Base-by-base conservation (phyloP, 495 filamentous ascomycete genomes). In the Lasiosphaeria ovina region DNA sequence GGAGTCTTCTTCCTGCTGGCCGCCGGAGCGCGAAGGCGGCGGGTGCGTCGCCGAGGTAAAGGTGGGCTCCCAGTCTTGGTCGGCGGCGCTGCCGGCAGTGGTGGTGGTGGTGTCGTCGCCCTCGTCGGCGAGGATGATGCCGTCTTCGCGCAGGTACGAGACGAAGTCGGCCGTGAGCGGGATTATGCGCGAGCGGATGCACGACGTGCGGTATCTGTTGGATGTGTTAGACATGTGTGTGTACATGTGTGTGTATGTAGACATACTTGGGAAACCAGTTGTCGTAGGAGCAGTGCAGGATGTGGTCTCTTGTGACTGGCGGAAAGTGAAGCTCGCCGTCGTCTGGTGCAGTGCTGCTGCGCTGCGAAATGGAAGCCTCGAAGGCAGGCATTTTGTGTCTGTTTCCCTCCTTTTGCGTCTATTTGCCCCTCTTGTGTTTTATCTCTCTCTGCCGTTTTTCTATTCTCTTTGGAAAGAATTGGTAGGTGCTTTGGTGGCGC, bases 271-370 rank as follows among this genome's bases (percentile, higher is more conserved):
- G 81, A 65, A 96, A 89, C 94, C 94, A 98, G 60, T 81, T 83
- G 73, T 96, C 89, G 72, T 92, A 97, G 42, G 94, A 94, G 76
- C 94, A 98, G 72, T 97, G 85, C 40, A 96, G 74, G 65, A 98
- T 95, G 67, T 98, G 94, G 33, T 87, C 83, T 65, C 86, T 85
- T 5, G 86, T 89, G 48, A 97, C 81, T 3, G 91, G 91, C 12
- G 89, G 88, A 66, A 98, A 98, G 42, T 84, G 89, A 34, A 90
- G 82, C n/a, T 66, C 61, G 32, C 36, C 54, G 6, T 53, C 61
- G 11, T 55, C 34, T 33, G 24, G 11, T 45, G 51, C 51, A 6
- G 5, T 55, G 61, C 48, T 35, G 17, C 24, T 50, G 36, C 58
- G 55, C 35, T 64, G 62, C 32, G 61, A 48, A 6, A 66, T 16